Evolutionary conservation across 139 green algal genomes (phyloP), one percentile per base, ranked within the genome.

Genomic region (Penium margaritaceum): DNA sequence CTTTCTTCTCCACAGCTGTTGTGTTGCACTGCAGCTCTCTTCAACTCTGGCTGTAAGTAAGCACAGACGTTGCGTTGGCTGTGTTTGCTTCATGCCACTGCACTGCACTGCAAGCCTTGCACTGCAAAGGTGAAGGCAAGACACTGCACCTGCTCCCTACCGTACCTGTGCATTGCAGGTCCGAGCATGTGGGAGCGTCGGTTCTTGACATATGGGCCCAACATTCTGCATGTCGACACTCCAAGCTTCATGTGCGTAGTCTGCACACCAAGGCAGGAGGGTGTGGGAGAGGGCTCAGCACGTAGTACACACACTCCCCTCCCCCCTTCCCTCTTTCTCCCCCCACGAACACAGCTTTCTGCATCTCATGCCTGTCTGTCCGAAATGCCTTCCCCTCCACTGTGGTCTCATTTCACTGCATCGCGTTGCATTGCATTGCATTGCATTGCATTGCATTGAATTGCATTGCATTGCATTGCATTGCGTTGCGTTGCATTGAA

Each of bases 161-260:
- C 17, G 4, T 60, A 24, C 0, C n/a, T n/a, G n/a, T 6, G 17
- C 15, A 24, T 27, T 0, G 51, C 51, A 60, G 51, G 30, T 5
- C 24, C 30, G 51, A 60, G 51, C 30, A 24, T 33, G 24, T 60
- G 51, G 51, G 51, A 60, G 51, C 51, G 51, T 0, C 51, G 51
- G 21, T 24, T 60, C 15, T 24, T 60, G 24, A 60, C 51, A 0
- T 24, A 60, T 24, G 51, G 51, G 24, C n/a, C 21, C 1, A 60
- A 60, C n/a, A 60, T 60, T 24, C 51, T 60, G 51, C 51, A 60
- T 27, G 51, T 60, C 24, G 24, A 60, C 19, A 24, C 51, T 5
- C 51, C 51, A n/a, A 60, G 51, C 51, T 60, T 60, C 51, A 33
- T n/a, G 51, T 60, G 51, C 51, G 51, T 60, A 24, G 4, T 27